These are phyloP conservation scores for Gamarada debralockiae DNA, from an alignment of 495 filamentous ascomycete species.

Conservation along the genomic window DNA sequence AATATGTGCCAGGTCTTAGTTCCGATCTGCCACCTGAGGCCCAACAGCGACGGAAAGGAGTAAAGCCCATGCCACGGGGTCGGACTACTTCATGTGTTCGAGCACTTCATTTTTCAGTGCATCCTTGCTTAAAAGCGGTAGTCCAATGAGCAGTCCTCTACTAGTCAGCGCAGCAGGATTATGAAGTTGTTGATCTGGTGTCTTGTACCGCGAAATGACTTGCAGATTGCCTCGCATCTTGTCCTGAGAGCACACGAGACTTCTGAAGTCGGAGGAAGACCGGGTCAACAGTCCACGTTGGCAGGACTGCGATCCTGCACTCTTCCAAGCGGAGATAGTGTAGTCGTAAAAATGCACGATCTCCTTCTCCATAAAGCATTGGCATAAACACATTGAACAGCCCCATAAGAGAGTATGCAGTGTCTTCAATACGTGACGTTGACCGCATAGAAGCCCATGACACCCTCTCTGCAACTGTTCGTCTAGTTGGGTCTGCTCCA, in stretches of 20 bases:
- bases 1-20: background rate
- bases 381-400: slow-evolving; percentile 3
- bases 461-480: background rate
- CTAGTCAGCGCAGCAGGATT: slow-evolving; percentile 1
- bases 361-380: background rate
- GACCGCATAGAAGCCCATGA: background rate
- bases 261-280: background rate
- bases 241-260: background rate
- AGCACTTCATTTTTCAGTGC: background rate
- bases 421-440: background rate
- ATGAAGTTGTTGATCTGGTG: background rate
- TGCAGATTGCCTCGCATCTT: background rate
- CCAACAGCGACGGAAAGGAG: too few relatives aligned
- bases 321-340: background rate
- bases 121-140: background rate
- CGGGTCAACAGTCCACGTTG: background rate
- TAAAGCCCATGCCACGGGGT: background rate
- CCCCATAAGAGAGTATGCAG: background rate
- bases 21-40: background rate
- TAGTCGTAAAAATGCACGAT: background rate
- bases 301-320: background rate
- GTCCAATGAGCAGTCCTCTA: slow-evolving; percentile 2
- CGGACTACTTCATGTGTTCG: background rate
- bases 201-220: background rate
- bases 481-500: background rate